Percentiles rank a stretch among this genome's conserved stretches.
phyloP scores from a whole-genome alignment of 2,329 filamentous ascomycete species.

The Monosporascus sp. region DNA sequence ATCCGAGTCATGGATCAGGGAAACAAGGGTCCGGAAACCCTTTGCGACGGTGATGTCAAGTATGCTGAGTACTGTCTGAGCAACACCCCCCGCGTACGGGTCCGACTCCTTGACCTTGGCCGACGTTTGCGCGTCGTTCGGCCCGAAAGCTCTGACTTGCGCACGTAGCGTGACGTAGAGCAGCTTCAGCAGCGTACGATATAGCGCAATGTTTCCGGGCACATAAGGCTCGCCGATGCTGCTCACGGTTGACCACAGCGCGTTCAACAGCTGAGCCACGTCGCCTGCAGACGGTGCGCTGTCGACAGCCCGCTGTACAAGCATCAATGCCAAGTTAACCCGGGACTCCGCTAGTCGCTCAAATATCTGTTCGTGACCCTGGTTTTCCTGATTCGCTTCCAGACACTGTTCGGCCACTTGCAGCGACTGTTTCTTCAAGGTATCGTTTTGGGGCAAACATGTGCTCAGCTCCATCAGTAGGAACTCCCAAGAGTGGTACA shows the following conservation, averaged over 20 bases:
- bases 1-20: constrained; percentile 73
- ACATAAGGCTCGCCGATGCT: constrained; percentile 50
- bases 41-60: constrained; percentile 72
- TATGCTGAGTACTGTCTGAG: constrained; percentile 69
- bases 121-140: constrained; percentile 15
- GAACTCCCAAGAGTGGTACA: constrained; percentile 87
- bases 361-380: constrained; percentile 77
- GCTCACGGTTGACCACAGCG: constrained; percentile 48
- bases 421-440: constrained; percentile 64
- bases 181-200: constrained; percentile 76
- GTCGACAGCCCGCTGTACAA: constrained; percentile 75
- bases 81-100: constrained; percentile 40
- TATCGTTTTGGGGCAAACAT: constrained; percentile 46
- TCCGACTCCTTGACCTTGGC: constrained; percentile 25
- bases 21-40: constrained; percentile 77
- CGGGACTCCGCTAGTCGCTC: constrained; percentile 69
- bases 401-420: constrained; percentile 74
- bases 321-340: constrained; percentile 73
- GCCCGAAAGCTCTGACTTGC: constrained; percentile 39
- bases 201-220: constrained; percentile 58
- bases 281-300: constrained; percentile 44
- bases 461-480: constrained; percentile 78
- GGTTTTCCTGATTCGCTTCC: constrained; percentile 65
- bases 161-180: constrained; percentile 77
- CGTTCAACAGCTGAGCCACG: constrained; percentile 45